phyloP scores from a whole-genome alignment of 805 yeast genomes.

The Wickerhamiella dianesei region DNA sequence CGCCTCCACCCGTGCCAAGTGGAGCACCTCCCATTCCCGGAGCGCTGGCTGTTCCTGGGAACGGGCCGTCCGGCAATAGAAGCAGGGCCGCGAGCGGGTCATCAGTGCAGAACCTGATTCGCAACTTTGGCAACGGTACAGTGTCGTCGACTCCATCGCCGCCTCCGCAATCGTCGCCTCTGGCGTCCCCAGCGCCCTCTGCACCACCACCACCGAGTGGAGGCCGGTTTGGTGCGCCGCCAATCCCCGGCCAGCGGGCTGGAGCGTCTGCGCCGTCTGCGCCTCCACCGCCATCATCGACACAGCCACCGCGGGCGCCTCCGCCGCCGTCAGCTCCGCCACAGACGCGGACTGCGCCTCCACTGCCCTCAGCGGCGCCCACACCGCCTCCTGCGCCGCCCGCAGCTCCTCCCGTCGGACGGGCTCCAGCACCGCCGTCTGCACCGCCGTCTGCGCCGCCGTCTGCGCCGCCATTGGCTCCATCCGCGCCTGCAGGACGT shows the following conservation, averaged over 20 bases:
- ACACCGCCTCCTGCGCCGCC: constrained; percentile 13
- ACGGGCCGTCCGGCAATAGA: not conserved
- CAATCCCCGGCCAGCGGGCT: no score
- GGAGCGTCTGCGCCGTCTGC: constrained; percentile 22
- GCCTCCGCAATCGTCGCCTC: constrained; percentile 18
- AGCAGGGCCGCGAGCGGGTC: not conserved
- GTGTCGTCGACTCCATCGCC: constrained; percentile 6
- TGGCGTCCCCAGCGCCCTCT: constrained; percentile 11
- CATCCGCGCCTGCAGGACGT: constrained; percentile 21
- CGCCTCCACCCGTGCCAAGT: constrained; percentile 21
- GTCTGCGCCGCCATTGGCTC: constrained; percentile 19
- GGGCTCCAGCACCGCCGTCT: no score
- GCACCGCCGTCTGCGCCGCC: no score
- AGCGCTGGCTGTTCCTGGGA: constrained; percentile 1
- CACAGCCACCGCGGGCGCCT: constrained; percentile 11
- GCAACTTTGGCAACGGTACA: not conserved
- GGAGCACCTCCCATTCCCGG: constrained; percentile 15
- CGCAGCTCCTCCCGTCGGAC: constrained; percentile 20
- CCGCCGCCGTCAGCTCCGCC: constrained; percentile 1
- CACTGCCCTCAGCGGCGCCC: constrained; percentile 13
- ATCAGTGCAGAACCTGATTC: not conserved
- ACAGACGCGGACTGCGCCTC: constrained; percentile 5
- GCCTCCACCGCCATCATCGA: constrained; percentile 23
- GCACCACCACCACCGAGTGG: not conserved
- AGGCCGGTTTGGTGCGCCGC: no score